Evolutionary conservation across 2,329 filamentous ascomycete genomes (phyloP).

Genomic region (Phialocephala sp.): DNA sequence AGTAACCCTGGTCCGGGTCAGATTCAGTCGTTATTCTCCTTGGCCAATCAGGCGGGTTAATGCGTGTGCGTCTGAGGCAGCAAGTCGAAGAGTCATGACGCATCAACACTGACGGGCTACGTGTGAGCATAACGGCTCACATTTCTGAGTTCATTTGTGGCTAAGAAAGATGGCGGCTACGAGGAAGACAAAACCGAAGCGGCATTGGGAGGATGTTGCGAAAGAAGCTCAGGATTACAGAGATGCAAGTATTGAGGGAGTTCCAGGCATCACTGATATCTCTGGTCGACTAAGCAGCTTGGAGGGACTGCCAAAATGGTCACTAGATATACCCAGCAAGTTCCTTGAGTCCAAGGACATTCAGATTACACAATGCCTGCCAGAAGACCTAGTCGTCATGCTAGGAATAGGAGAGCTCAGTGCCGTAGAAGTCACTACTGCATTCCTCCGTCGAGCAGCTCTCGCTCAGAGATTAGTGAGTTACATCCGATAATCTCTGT

Average conservation of each 20-base stretch:
- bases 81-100: slow-evolving; percentile 2
- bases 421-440: slow-evolving; percentile 51
- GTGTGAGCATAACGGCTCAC: neutral
- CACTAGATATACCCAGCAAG: slow-evolving; percentile 46
- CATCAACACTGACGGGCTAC: neutral
- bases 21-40: slow-evolving; percentile 5
- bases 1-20: neutral
- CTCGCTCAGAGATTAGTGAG: slow-evolving; percentile 55
- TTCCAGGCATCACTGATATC: slow-evolving; percentile 13
- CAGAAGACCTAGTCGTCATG: slow-evolving; percentile 51
- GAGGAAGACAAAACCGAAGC: slow-evolving; percentile 17
- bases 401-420: slow-evolving; percentile 51
- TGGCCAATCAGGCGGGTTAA: slow-evolving; percentile 1
- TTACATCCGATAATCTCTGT: neutral
- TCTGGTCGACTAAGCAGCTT: slow-evolving; percentile 22
- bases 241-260: slow-evolving; percentile 47
- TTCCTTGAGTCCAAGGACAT: slow-evolving; percentile 51
- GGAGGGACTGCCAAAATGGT: slow-evolving; percentile 27
- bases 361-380: slow-evolving; percentile 52
- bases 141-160: neutral
- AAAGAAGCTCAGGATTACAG: slow-evolving; percentile 50
- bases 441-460: slow-evolving; percentile 59
- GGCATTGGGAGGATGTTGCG: slow-evolving; percentile 50
- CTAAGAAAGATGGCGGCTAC: neutral
- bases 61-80: slow-evolving; percentile 3